Percentiles rank a stretch among this genome's conserved stretches.
Evolutionary conservation across 2,329 filamentous ascomycete genomes (phyloP).

Genomic region (Cladosporium sp.): DNA sequence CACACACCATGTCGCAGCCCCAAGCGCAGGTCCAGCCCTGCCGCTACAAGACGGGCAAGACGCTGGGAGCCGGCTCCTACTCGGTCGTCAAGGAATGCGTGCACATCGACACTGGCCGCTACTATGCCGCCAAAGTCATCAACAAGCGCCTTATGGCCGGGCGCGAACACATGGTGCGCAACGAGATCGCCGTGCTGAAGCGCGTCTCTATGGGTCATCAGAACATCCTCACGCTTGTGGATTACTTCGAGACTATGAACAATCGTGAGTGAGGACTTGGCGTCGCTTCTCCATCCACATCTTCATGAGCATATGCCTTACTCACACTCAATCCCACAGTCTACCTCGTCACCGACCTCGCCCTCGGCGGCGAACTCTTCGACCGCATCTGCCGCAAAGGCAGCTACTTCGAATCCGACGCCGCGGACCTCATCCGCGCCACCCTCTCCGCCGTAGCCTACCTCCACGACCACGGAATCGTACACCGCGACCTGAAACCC

Average conservation of each 20-base stretch:
- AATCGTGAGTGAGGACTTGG: constrained; percentile 57
- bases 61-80: constrained; percentile 91
- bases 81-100: constrained; percentile 99
- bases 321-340: constrained; percentile 43
- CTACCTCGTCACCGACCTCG: constrained; percentile 95
- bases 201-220: constrained; percentile 98
- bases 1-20: constrained; percentile 15
- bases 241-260: constrained; percentile 99
- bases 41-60: constrained; percentile 98
- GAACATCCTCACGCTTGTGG: constrained; percentile 95
- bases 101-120: constrained; percentile 94
- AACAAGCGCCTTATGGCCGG: constrained; percentile 98
- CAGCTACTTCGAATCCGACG: constrained; percentile 96
- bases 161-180: constrained; percentile 97
- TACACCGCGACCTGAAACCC: constrained; percentile 95
- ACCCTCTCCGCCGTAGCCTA: constrained; percentile 97
- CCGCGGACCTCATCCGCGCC: constrained; percentile 88
- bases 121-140: constrained; percentile 99
- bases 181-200: constrained; percentile 97
- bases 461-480: constrained; percentile 96
- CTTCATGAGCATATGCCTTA: too few species aligned
- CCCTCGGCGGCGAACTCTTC: constrained; percentile 93
- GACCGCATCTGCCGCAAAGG: constrained; percentile 98
- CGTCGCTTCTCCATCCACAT: neutral
- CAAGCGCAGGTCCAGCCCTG: constrained; percentile 77